A percentile compares a stretch with the other conserved stretches of the same genome.
phyloP scores from a whole-genome alignment of 345 rosid species.

The Kandelia obovata region DNA sequence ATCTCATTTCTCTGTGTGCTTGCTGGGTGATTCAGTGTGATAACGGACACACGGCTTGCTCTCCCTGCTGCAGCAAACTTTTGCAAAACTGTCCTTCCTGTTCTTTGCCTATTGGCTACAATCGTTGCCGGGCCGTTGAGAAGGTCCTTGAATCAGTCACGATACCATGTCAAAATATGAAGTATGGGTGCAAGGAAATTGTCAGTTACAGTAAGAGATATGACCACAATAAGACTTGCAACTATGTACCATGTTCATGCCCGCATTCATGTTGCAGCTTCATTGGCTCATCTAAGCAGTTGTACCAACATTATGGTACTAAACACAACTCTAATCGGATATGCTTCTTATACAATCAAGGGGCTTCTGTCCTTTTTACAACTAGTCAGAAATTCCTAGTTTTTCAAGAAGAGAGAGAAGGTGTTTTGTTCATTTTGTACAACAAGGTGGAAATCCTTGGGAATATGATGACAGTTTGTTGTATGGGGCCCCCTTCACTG shows the following conservation, averaged over 20 bases:
- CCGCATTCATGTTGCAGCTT: constrained; percentile 38
- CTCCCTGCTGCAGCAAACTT: constrained; percentile 11
- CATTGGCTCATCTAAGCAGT: constrained; percentile 31
- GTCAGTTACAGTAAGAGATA: constrained; percentile 23
- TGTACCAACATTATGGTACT: constrained; percentile 36
- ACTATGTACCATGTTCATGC: constrained; percentile 40
- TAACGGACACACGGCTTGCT: constrained; percentile 25
- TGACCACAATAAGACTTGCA: constrained; percentile 36
- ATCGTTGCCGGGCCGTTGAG: constrained; percentile 35
- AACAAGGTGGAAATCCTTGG: constrained; percentile 10
- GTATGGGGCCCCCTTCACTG: constrained; percentile 18
- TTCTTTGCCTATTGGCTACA: constrained; percentile 22
- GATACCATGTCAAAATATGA: constrained; percentile 30
- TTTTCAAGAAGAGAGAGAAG: constrained; percentile 24
- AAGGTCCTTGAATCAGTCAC: constrained; percentile 35
- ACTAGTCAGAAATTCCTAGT: constrained; percentile 12
- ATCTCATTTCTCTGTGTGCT: background rate
- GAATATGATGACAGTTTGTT: constrained; percentile 23
- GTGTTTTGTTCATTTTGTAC: constrained; percentile 23
- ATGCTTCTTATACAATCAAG: constrained; percentile 4
- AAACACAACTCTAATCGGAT: constrained; percentile 29
- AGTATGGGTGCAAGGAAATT: constrained; percentile 40
- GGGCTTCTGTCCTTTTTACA: constrained; percentile 6
- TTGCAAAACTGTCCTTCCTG: constrained; percentile 20
- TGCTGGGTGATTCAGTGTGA: constrained; percentile 18